These are phyloP conservation scores for Knoxdaviesia capensis DNA, from an alignment of 2,329 filamentous ascomycete genomes.

Conservation along the genomic window DNA sequence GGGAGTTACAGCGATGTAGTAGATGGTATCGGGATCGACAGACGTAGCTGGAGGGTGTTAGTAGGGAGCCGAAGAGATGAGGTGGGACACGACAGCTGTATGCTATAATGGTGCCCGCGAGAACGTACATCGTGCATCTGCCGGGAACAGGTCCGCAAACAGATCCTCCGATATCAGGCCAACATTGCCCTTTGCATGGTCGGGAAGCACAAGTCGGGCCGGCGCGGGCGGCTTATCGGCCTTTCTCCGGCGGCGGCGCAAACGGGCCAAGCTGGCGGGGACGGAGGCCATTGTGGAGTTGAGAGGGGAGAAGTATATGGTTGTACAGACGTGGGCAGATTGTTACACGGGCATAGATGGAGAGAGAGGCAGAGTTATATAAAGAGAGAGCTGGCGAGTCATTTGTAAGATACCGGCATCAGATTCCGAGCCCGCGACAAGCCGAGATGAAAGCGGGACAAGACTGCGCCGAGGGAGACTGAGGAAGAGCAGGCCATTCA, in stretches of 20 bases:
- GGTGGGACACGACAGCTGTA: background rate
- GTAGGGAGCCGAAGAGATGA: background rate
- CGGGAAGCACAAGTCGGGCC: constrained; percentile 67
- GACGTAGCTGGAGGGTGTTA: constrained; percentile 9
- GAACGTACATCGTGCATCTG: too few relatives aligned
- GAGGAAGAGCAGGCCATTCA: background rate
- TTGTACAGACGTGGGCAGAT: too few relatives aligned
- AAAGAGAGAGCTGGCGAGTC: too few relatives aligned
- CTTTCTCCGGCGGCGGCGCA: constrained; percentile 4
- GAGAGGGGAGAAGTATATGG: too few relatives aligned
- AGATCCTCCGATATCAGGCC: constrained; percentile 77
- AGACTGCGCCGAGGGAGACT: background rate
- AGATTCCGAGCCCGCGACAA: too few relatives aligned
- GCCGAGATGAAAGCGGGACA: background rate
- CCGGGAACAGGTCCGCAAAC: constrained; percentile 60
- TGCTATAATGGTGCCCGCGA: background rate
- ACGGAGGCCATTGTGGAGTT: too few relatives aligned
- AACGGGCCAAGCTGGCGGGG: background rate
- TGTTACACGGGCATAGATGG: too few relatives aligned
- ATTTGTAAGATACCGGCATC: too few relatives aligned
- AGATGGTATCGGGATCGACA: constrained; percentile 20
- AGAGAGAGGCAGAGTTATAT: too few relatives aligned
- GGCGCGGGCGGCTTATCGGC: constrained; percentile 56
- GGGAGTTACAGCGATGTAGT: constrained; percentile 53
- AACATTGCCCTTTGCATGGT: constrained; percentile 66